Evolutionary conservation across 202 grass and related monocot genomes (phyloP).

Genomic region (Carex arenaria): DNA sequence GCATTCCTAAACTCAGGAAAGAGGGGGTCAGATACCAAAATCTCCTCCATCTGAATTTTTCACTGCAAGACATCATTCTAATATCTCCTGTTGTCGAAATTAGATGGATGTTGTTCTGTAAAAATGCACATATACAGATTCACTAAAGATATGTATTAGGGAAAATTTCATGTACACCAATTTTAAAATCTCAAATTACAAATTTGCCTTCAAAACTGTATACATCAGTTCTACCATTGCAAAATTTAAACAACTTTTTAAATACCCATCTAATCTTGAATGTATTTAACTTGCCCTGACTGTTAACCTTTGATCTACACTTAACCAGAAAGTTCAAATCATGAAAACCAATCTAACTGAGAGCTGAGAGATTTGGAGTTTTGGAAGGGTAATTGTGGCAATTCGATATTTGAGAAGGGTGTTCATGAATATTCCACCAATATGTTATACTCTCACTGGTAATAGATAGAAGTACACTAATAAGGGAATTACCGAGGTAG

Average conservation of each 20-base stretch:
- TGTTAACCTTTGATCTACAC: background rate
- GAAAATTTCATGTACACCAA: no score
- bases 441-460: background rate
- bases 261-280: background rate
- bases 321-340: background rate
- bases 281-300: background rate
- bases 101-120: background rate
- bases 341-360: background rate
- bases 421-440: background rate
- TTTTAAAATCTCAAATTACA: background rate
- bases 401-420: background rate
- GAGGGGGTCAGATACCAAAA: background rate
- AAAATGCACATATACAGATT: background rate
- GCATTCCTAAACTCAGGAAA: background rate
- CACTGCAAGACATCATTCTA: background rate
- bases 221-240: background rate
- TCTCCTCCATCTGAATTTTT: background rate
- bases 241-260: background rate
- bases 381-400: background rate
- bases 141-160: no score
- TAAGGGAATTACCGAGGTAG: background rate
- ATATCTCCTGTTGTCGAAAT: background rate
- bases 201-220: background rate
- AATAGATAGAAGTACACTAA: background rate
- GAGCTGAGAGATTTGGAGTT: background rate